These are phyloP conservation scores for Verbena officinalis DNA, from an alignment of 257 asterid species.

Conservation along the genomic window DNA sequence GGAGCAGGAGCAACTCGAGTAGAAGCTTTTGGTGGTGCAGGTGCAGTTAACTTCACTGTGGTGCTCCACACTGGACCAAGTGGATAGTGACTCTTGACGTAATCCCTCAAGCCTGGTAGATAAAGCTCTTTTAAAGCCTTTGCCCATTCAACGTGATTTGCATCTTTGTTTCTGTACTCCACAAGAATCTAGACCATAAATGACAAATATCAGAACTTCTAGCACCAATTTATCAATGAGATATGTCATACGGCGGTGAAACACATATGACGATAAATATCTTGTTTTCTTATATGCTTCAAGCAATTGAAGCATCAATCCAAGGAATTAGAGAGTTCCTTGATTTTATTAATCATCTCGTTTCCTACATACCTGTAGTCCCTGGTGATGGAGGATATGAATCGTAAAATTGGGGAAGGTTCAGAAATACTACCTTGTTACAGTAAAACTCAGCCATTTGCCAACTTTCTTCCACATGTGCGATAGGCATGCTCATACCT, in stretches of 20 bases:
- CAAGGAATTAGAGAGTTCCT: not conserved
- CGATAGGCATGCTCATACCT: constrained; percentile 98
- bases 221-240: not conserved
- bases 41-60: constrained; percentile 55
- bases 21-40: constrained; percentile 63
- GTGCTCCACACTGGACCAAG: constrained; percentile 98
- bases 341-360: not conserved
- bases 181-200: constrained; percentile 66
- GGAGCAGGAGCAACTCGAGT: constrained; percentile 71
- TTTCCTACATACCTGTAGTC: too few relatives aligned
- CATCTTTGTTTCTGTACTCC: constrained; percentile 88
- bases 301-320: too few relatives aligned
- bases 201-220: constrained; percentile 15
- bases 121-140: constrained; percentile 92
- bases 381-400: not conserved
- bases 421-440: constrained; percentile 68
- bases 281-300: too few relatives aligned
- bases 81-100: constrained; percentile 82
- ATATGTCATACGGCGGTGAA: too few relatives aligned
- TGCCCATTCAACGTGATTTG: constrained; percentile 95
- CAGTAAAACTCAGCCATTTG: constrained; percentile 96
- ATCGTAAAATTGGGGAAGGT: not conserved
- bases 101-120: constrained; percentile 92
- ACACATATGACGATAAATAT: too few relatives aligned
- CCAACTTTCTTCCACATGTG: constrained; percentile 99